Percentiles rank a stretch among this genome's conserved stretches.
phyloP scores from a whole-genome alignment of 2,329 filamentous ascomycete species.

The Colletotrichum sp. region DNA sequence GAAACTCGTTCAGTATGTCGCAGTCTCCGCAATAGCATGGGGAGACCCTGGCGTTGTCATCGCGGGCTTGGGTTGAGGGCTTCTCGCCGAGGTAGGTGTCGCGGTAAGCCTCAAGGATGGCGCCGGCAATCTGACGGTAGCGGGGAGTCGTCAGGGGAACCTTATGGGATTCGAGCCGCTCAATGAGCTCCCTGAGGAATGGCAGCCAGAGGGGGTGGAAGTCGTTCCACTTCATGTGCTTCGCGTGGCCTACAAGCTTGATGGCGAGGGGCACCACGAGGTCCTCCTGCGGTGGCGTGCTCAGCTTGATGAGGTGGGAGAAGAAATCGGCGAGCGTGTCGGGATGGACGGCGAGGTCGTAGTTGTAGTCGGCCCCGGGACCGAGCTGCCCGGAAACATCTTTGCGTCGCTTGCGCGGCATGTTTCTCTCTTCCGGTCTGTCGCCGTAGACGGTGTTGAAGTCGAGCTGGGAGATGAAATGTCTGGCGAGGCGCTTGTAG shows the following conservation, averaged over 20 bases:
- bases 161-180: constrained; percentile 5
- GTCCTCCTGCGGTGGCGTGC: constrained; percentile 17
- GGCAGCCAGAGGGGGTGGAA: constrained; percentile 34
- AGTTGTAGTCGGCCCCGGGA: background rate
- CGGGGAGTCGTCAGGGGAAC: constrained; percentile 10
- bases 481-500: background rate
- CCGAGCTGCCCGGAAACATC: background rate
- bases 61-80: background rate
- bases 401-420: background rate
- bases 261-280: constrained; percentile 23
- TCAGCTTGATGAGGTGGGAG: constrained; percentile 1
- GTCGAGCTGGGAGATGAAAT: background rate
- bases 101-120: constrained; percentile 26
- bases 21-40: constrained; percentile 31
- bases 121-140: constrained; percentile 29
- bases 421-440: background rate
- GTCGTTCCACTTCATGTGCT: constrained; percentile 16
- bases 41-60: background rate
- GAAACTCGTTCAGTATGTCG: constrained; percentile 28
- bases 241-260: constrained; percentile 21
- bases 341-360: background rate
- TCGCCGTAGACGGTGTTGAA: background rate
- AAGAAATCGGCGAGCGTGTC: background rate
- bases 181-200: constrained; percentile 27
- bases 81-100: constrained; percentile 24